phyloP scores from a whole-genome alignment of 108 stramenopile species.

The Conticribra weissflogii region DNA sequence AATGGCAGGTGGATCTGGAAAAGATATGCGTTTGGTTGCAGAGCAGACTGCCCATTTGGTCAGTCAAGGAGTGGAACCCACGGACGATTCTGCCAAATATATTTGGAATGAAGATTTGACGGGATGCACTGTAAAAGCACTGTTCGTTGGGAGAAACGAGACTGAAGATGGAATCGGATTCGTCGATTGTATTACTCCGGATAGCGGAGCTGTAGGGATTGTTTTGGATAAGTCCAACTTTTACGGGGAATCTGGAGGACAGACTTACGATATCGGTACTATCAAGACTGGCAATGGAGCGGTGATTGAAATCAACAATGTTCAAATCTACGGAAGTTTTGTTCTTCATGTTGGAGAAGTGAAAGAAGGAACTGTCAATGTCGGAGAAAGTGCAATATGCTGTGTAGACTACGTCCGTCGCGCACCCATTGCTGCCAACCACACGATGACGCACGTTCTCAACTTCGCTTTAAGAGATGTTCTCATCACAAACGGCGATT shows the following conservation, averaged over 20 bases:
- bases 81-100: constrained; percentile 91
- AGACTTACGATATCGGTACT: constrained; percentile 91
- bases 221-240: constrained; percentile 93
- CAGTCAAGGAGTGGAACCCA: constrained; percentile 67
- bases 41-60: constrained; percentile 95
- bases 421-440: constrained; percentile 93
- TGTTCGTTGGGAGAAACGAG: constrained; percentile 90
- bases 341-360: constrained; percentile 91
- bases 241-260: constrained; percentile 98
- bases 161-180: constrained; percentile 91
- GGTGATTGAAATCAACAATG: constrained; percentile 76
- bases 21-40: constrained; percentile 95
- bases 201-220: constrained; percentile 87
- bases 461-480: constrained; percentile 95
- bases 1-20: constrained; percentile 88
- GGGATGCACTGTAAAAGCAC: constrained; percentile 82
- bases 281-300: constrained; percentile 59
- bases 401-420: constrained; percentile 97
- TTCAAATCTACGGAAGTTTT: constrained; percentile 91
- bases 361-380: constrained; percentile 64
- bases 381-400: constrained; percentile 84
- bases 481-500: constrained; percentile 61
- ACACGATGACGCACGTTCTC: constrained; percentile 99
- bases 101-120: constrained; percentile 81
- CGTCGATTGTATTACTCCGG: constrained; percentile 69